These are phyloP conservation scores for Penicillium sp. DNA, from an alignment of 2,329 filamentous ascomycete species.

Conservation along the genomic window DNA sequence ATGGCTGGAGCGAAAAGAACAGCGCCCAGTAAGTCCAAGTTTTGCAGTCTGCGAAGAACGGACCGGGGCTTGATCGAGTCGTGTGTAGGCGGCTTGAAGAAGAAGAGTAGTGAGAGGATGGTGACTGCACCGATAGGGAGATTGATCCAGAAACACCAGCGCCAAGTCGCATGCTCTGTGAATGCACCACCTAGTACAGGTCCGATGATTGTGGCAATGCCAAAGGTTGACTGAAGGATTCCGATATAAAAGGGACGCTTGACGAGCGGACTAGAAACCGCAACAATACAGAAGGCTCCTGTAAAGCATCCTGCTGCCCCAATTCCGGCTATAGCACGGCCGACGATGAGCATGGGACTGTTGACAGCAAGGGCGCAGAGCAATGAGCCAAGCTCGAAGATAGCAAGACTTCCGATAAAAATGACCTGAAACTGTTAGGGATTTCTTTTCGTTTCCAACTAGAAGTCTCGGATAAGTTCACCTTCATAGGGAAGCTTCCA, in stretches of 20 bases:
- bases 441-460: fast-evolving
- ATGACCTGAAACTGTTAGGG: neutral
- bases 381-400: neutral
- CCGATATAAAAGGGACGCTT: neutral
- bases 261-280: neutral
- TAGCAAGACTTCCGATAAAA: neutral
- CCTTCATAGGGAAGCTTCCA: neutral
- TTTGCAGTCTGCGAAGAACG: neutral
- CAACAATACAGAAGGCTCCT: neutral
- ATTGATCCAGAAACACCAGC: neutral
- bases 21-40: neutral
- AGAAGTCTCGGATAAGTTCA: neutral
- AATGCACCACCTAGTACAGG: neutral
- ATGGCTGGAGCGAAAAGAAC: neutral
- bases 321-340: neutral
- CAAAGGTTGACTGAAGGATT: neutral
- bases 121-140: neutral
- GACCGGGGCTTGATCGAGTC: neutral
- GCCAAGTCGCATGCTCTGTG: neutral
- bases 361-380: neutral
- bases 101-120: neutral
- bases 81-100: neutral
- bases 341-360: neutral
- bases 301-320: neutral
- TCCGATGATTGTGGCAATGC: neutral